Conservation (phyloP, 495 filamentous ascomycete genomes). For the Aspergillus bridgeri region DNA sequence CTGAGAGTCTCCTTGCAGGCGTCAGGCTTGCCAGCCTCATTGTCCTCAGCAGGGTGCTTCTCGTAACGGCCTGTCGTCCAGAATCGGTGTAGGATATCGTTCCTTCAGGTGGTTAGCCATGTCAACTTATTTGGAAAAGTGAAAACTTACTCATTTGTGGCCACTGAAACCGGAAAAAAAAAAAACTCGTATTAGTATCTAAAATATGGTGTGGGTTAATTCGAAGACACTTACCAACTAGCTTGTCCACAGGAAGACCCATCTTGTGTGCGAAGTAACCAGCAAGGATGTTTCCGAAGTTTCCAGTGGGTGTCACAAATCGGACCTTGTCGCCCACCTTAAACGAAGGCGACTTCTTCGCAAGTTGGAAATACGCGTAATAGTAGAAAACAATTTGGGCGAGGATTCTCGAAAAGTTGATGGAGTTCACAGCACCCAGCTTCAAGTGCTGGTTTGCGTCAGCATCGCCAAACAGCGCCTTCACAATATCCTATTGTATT, state of each 20-base stretch:
- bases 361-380: constrained; percentile 79
- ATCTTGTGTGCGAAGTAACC: constrained; percentile 89
- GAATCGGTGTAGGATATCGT: constrained; percentile 81
- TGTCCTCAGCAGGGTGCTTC: constrained; percentile 5
- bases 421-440: constrained; percentile 84
- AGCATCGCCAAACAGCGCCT: constrained; percentile 82
- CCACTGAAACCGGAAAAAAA: constrained; percentile 1
- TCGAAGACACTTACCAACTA: constrained; percentile 45
- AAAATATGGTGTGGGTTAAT: background rate
- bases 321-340: constrained; percentile 60
- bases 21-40: constrained; percentile 3
- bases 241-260: constrained; percentile 80
- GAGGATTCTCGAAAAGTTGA: constrained; percentile 87
- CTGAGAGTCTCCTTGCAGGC: constrained; percentile 72
- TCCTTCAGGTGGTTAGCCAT: constrained; percentile 37
- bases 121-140: background rate
- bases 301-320: constrained; percentile 84
- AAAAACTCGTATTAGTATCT: background rate
- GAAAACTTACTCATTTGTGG: constrained; percentile 13
- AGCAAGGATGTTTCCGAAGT: constrained; percentile 95
- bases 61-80: constrained; percentile 29
- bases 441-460: constrained; percentile 68
- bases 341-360: constrained; percentile 44
- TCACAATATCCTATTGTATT: constrained; percentile 68
- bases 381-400: constrained; percentile 95